phyloP scores from a whole-genome alignment of 495 filamentous ascomycete species.

The Podospora pseudoanserina region DNA sequence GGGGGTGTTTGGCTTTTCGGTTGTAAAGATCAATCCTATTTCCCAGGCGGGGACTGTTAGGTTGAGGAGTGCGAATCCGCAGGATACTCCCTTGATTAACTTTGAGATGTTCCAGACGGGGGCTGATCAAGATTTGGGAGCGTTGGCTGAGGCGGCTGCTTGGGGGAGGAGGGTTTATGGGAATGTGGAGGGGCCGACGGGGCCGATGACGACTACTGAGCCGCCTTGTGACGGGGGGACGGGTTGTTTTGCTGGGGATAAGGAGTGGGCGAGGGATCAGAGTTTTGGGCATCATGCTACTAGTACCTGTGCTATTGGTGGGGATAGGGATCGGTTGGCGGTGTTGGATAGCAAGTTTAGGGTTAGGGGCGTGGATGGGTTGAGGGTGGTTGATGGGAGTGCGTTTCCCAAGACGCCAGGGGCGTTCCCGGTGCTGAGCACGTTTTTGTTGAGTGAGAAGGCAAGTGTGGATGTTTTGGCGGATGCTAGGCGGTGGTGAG shows the following conservation, averaged over 20 bases:
- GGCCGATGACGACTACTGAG: slow-evolving; percentile 43
- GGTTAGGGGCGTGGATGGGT: slow-evolving; percentile 34
- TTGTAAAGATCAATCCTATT: slow-evolving; percentile 27
- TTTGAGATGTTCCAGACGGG: slow-evolving; percentile 40
- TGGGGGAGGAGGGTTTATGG: slow-evolving; percentile 44
- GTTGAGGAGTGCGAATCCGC: slow-evolving; percentile 38
- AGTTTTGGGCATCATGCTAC: slow-evolving; percentile 41
- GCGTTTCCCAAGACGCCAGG: slow-evolving; percentile 41
- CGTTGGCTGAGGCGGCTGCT: slow-evolving; percentile 53
- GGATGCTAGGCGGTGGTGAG: slow-evolving; percentile 8
- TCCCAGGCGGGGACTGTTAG: slow-evolving; percentile 43
- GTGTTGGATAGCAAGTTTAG: slow-evolving; percentile 40
- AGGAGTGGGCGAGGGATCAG: slow-evolving; percentile 36
- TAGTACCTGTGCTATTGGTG: slow-evolving; percentile 37
- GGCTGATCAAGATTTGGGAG: slow-evolving; percentile 34
- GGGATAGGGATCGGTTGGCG: slow-evolving; percentile 36
- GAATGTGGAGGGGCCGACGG: slow-evolving; percentile 25
- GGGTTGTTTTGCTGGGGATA: slow-evolving; percentile 38
- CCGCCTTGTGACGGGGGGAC: slow-evolving; percentile 41
- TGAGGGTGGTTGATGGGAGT: slow-evolving; percentile 47
- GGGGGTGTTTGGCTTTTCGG: slow-evolving; percentile 13
- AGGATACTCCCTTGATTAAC: slow-evolving; percentile 41
- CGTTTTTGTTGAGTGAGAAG: slow-evolving; percentile 57
- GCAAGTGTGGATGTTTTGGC: slow-evolving; percentile 45
- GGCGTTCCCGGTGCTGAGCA: slow-evolving; percentile 45